Evolutionary conservation across 495 filamentous ascomycete genomes (phyloP).

Genomic region (Neurospora sp.): DNA sequence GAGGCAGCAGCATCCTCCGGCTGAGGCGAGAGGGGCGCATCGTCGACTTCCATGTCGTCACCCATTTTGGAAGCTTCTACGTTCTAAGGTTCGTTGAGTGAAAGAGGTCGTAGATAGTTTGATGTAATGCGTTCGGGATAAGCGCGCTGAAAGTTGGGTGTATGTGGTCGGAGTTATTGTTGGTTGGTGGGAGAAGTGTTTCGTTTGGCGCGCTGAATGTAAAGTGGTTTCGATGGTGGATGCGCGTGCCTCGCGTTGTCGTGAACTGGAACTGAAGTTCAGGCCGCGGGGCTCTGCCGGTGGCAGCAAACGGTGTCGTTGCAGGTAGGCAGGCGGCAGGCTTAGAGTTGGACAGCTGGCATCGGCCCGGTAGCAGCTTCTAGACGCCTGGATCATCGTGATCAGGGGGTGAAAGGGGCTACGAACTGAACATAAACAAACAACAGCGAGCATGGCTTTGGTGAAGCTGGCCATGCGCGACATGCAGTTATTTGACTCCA

Average conservation of each 20-base stretch:
- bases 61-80: slow-evolving; percentile 3
- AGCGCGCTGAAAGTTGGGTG: not conserved
- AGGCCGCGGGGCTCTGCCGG: not conserved
- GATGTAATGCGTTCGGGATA: not conserved
- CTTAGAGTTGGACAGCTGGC: not conserved
- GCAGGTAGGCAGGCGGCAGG: not conserved
- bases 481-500: not conserved
- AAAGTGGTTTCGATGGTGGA: not conserved
- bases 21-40: slow-evolving; percentile 3
- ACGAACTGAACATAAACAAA: not conserved
- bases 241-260: not conserved
- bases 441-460: not conserved
- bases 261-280: not conserved
- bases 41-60: slow-evolving; percentile 14
- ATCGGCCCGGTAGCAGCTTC: not conserved
- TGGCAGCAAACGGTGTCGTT: not conserved
- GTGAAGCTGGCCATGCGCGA: not conserved
- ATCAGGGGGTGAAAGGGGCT: not conserved
- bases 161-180: not conserved
- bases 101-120: not conserved
- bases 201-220: not conserved
- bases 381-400: not conserved
- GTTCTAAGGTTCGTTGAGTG: not conserved
- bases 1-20: not conserved
- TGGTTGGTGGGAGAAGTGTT: not conserved